A percentile compares a stretch with the other conserved stretches of the same genome.
These are phyloP conservation scores for Shiraia bambusicola DNA, from an alignment of 2,329 filamentous ascomycete species.

Conservation along the genomic window DNA sequence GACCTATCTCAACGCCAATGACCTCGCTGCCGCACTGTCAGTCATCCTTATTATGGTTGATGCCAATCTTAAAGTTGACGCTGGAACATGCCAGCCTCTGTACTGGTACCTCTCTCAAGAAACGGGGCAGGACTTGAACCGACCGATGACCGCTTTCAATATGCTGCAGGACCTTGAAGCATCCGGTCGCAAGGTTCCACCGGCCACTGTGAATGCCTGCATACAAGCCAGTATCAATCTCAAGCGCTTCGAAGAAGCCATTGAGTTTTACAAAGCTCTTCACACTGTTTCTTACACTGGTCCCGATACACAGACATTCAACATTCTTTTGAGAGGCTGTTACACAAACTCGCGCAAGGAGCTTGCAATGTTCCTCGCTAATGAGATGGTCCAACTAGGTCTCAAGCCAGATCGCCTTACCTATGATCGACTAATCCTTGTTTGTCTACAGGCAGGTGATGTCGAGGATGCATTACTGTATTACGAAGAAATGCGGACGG, in stretches of 20 bases:
- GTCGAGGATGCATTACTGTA: conserved; percentile 53
- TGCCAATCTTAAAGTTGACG: conserved; percentile 59
- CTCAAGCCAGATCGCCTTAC: conserved; percentile 59
- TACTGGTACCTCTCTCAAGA: conserved; percentile 57
- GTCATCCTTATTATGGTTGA: conserved; percentile 73
- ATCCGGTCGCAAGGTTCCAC: conserved; percentile 53
- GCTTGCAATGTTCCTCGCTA: conserved; percentile 61
- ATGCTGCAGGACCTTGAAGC: conserved; percentile 59
- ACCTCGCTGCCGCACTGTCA: conserved; percentile 67
- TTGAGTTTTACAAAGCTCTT: conserved; percentile 63
- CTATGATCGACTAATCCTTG: conserved; percentile 62
- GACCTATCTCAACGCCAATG: conserved; percentile 62
- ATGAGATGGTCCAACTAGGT: conserved; percentile 61
- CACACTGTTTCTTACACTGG: conserved; percentile 53
- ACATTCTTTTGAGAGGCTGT: conserved; percentile 58
- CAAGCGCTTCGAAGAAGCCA: conserved; percentile 51
- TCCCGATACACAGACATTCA: conserved; percentile 59
- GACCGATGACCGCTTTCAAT: conserved; percentile 56
- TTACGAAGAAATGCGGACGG: conserved; percentile 51
- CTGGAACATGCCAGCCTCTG: conserved; percentile 65
- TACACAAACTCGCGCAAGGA: conserved; percentile 48
- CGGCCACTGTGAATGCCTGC: conserved; percentile 53
- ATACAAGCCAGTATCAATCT: conserved; percentile 55
- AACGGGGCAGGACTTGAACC: conserved; percentile 38
- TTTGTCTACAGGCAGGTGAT: conserved; percentile 50